Percentiles rank a stretch among this genome's conserved stretches.
phyloP scores from a whole-genome alignment of 768 basidiomycete genomes.

The Obba rivulosa region DNA sequence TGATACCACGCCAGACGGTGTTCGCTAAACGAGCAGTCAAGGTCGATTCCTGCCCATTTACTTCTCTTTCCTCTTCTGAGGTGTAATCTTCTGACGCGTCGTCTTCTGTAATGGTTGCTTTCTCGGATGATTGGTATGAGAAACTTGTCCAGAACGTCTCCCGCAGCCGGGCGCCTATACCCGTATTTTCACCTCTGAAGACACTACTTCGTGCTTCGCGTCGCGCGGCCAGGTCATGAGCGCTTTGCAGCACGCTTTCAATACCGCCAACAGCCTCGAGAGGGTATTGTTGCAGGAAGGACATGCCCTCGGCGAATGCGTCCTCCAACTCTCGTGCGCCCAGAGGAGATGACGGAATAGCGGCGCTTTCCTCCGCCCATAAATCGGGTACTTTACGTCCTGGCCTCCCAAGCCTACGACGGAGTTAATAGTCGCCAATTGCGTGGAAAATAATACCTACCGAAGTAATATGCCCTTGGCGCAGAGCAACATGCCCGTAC shows the following conservation, averaged over 20 bases:
- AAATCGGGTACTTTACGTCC: slow-evolving; percentile 39
- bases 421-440: background rate
- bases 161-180: slow-evolving; percentile 52
- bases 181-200: slow-evolving; percentile 27
- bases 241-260: slow-evolving; percentile 64
- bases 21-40: slow-evolving; percentile 51
- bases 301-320: slow-evolving; percentile 61
- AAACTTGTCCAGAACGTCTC: slow-evolving; percentile 67
- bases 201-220: slow-evolving; percentile 36
- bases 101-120: slow-evolving; percentile 25
- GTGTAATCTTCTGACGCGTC: slow-evolving; percentile 30
- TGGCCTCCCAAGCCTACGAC: slow-evolving; percentile 48
- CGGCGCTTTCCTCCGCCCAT: slow-evolving; percentile 45
- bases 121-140: slow-evolving; percentile 43
- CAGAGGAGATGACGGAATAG: slow-evolving; percentile 37
- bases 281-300: slow-evolving; percentile 62
- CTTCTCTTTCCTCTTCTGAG: slow-evolving; percentile 7
- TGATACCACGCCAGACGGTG: slow-evolving; percentile 73
- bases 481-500: slow-evolving; percentile 62
- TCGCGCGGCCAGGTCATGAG: slow-evolving; percentile 52
- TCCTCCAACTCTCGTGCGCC: slow-evolving; percentile 52
- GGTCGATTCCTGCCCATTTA: slow-evolving; percentile 25
- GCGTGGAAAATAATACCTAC: slow-evolving; percentile 17
- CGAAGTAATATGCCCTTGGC: slow-evolving; percentile 48
- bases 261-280: slow-evolving; percentile 62